Conservation (phyloP, 2,329 filamentous ascomycete species). For the Aureobasidium melanogenum region DNA sequence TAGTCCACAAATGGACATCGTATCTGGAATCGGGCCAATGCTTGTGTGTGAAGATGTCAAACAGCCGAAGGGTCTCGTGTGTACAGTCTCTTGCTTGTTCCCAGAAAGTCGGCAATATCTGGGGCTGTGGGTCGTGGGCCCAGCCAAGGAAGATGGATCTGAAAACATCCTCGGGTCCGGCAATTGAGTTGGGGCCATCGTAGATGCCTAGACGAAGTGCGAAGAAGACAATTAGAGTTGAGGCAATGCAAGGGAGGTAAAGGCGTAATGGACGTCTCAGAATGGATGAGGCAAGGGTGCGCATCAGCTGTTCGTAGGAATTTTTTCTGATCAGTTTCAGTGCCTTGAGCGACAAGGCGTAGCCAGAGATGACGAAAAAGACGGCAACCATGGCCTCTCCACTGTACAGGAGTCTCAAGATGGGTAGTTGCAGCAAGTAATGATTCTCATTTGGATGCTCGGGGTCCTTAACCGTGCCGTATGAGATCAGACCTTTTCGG, state of each 20-base stretch:
- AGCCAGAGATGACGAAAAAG: conserved; percentile 55
- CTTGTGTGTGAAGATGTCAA: conserved; percentile 17
- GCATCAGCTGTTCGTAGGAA: conserved; percentile 16
- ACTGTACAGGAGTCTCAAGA: conserved; percentile 47
- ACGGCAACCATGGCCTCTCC: conserved; percentile 50
- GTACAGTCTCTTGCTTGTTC: conserved; percentile 22
- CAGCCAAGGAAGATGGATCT: conserved; percentile 13
- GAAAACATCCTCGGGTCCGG: conserved; percentile 12
- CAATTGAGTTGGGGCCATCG: conserved; percentile 14
- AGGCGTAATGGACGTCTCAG: conserved; percentile 19
- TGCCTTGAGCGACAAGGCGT: conserved; percentile 44
- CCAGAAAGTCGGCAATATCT: conserved; percentile 10
- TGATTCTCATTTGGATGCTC: conserved; percentile 37
- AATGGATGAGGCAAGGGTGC: conserved; percentile 15
- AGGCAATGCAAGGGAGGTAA: conserved; percentile 17
- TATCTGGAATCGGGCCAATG: conserved; percentile 30
- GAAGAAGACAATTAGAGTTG: conserved; percentile 17
- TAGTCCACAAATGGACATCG: conserved; percentile 55
- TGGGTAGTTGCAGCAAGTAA: conserved; percentile 39
- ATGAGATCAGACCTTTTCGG: conserved; percentile 9
- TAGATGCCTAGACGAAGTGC: conserved; percentile 10
- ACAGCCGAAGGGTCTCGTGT: conserved; percentile 29
- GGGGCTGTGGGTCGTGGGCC: conserved; percentile 16
- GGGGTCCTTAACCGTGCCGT: conserved; percentile 12
- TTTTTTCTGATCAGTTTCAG: conserved; percentile 22